Conservation (phyloP, 2,329 filamentous ascomycete species). For the Cryphonectria radicalis region DNA sequence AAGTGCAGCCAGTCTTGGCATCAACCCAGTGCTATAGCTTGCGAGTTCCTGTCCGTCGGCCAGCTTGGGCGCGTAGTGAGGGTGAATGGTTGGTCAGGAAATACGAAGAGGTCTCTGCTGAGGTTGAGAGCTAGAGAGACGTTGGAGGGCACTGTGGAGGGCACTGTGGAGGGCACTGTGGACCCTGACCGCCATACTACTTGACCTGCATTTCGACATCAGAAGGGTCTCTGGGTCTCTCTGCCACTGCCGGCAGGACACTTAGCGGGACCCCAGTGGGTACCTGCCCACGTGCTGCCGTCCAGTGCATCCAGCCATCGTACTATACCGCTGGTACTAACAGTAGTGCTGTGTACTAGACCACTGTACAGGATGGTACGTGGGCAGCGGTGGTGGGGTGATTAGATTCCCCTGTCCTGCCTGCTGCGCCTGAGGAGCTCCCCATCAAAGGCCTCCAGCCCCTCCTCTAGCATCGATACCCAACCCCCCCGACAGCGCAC, state of each 20-base stretch:
- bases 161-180: background rate
- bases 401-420: background rate
- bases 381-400: background rate
- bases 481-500: background rate
- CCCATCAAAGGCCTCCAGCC: constrained; percentile 2
- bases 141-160: background rate
- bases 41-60: background rate
- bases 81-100: background rate
- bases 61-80: constrained; percentile 2
- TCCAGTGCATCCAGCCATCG: background rate
- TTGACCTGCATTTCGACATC: constrained; percentile 11
- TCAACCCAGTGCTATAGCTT: background rate
- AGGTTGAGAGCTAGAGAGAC: background rate
- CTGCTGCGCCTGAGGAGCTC: background rate
- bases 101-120: background rate
- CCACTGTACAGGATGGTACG: background rate
- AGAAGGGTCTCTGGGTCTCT: too few species aligned
- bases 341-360: background rate
- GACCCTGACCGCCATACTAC: background rate
- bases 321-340: background rate
- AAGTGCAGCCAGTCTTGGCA: background rate
- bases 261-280: constrained; percentile 1
- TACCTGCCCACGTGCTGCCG: background rate
- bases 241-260: constrained; percentile 10
- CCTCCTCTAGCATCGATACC: background rate